phyloP scores from a whole-genome alignment of 306 rosid genomes.

The Casuarina glauca region DNA sequence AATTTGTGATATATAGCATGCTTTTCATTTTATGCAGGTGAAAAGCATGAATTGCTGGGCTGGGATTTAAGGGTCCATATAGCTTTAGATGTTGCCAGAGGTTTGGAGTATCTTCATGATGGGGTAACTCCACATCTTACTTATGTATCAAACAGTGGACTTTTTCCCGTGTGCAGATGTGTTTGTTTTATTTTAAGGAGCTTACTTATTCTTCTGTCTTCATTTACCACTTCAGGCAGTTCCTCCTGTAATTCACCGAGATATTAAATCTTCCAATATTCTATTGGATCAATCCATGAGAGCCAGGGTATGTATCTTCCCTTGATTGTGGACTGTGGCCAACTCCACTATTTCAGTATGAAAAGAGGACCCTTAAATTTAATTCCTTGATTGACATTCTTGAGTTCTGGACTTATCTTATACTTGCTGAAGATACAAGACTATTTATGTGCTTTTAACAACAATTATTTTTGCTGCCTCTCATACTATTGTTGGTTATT shows the following conservation, averaged over 20 bases:
- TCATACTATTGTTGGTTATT: slow-evolving; percentile 17
- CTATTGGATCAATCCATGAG: slow-evolving; percentile 87
- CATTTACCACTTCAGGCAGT: slow-evolving; percentile 63
- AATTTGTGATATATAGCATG: slow-evolving; percentile 2
- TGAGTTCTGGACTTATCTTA: neutral
- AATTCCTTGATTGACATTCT: neutral
- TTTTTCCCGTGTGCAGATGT: neutral
- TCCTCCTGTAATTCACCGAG: slow-evolving; percentile 96
- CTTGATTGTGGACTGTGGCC: slow-evolving; percentile 2
- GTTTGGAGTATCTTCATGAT: slow-evolving; percentile 97
- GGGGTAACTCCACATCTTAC: slow-evolving; percentile 62
- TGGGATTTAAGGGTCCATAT: slow-evolving; percentile 90
- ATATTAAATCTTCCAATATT: slow-evolving; percentile 87
- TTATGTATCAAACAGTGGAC: slow-evolving; percentile 15
- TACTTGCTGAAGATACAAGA: neutral
- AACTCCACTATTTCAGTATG: neutral
- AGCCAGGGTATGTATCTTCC: slow-evolving; percentile 70
- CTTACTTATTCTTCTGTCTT: slow-evolving; percentile 8
- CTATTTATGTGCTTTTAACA: slow-evolving; percentile 1
- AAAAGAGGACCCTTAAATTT: neutral
- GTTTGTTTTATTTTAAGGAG: neutral
- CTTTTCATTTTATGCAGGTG: slow-evolving; percentile 42
- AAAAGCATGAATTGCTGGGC: slow-evolving; percentile 56
- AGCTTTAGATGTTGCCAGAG: slow-evolving; percentile 92
- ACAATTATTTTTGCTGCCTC: slow-evolving; percentile 9